A percentile compares a stretch with the other conserved stretches of the same genome.
These are phyloP conservation scores for Phytophthora hybrid DNA, from an alignment of 352 stramenopile species.

Conservation along the genomic window DNA sequence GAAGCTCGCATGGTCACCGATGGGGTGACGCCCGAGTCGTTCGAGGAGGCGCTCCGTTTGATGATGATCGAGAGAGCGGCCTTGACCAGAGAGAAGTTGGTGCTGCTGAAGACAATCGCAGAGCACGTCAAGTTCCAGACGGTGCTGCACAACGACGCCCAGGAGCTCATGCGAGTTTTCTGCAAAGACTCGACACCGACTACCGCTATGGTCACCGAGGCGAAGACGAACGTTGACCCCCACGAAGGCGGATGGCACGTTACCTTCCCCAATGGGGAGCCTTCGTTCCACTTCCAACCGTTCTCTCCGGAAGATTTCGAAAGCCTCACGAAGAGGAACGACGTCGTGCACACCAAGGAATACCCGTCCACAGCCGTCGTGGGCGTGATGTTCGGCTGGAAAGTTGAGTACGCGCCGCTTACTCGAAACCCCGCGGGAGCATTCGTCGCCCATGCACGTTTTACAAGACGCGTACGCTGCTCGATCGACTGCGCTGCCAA, in stretches of 20 bases:
- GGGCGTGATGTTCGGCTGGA: conserved; percentile 14
- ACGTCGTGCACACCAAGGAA: background rate
- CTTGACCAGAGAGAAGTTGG: background rate
- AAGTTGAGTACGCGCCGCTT: conserved; percentile 10
- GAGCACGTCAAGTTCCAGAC: background rate
- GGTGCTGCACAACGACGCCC: background rate
- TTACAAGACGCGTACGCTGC: conserved; percentile 1
- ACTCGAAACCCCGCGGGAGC: background rate
- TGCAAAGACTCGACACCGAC: background rate
- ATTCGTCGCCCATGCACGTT: background rate
- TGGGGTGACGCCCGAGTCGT: background rate
- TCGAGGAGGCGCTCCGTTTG: background rate
- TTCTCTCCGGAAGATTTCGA: conserved; percentile 1
- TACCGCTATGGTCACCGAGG: background rate
- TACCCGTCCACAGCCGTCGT: conserved; percentile 3
- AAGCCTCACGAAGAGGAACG: background rate
- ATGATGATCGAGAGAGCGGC: background rate
- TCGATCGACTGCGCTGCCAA: background rate
- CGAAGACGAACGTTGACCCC: background rate
- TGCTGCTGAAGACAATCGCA: background rate
- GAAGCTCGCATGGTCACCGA: background rate
- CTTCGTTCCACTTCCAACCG: conserved; percentile 16
- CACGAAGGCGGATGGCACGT: conserved; percentile 1
- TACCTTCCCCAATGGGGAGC: background rate
- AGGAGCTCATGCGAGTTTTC: background rate